Percentiles rank a stretch among this genome's conserved stretches.
phyloP scores from a whole-genome alignment of 306 rosid genomes.

The Malus orientalis region DNA sequence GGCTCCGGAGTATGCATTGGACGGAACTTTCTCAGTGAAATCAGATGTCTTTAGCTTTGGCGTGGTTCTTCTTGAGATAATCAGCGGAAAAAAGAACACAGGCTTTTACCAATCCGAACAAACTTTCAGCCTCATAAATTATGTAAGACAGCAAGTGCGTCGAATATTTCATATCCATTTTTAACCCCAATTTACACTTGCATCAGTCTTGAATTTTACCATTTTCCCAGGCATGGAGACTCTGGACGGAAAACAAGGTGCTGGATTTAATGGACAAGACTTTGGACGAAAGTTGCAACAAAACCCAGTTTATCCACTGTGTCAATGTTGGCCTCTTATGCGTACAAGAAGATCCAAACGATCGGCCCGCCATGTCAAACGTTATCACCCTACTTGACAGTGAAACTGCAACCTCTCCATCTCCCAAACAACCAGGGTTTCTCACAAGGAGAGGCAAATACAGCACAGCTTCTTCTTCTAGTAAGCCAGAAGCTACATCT shows the following conservation, averaged over 20 bases:
- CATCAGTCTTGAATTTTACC: background rate
- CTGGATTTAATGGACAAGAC: constrained; percentile 34
- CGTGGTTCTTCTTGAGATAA: constrained; percentile 42
- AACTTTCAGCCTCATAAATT: constrained; percentile 37
- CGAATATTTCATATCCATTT: background rate
- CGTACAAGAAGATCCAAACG: constrained; percentile 44
- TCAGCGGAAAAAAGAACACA: constrained; percentile 41
- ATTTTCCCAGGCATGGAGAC: constrained; percentile 37
- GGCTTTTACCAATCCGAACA: constrained; percentile 29
- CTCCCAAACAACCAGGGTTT: constrained; percentile 39
- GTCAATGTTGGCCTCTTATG: constrained; percentile 35
- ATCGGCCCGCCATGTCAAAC: constrained; percentile 42
- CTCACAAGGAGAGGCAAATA: constrained; percentile 5
- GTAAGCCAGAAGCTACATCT: constrained; percentile 7
- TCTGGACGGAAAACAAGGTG: constrained; percentile 39
- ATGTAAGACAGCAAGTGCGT: constrained; percentile 24
- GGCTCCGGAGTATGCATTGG: constrained; percentile 42
- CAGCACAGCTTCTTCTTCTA: constrained; percentile 28
- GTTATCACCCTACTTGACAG: constrained; percentile 33
- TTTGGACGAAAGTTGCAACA: constrained; percentile 19
- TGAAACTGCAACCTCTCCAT: constrained; percentile 24
- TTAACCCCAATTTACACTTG: rapidly evolving
- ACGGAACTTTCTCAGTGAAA: constrained; percentile 41
- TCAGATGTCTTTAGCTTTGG: constrained; percentile 56
- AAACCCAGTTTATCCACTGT: constrained; percentile 24